Conservation (phyloP, 345 rosid genomes). For the Hibiscus syriacus region DNA sequence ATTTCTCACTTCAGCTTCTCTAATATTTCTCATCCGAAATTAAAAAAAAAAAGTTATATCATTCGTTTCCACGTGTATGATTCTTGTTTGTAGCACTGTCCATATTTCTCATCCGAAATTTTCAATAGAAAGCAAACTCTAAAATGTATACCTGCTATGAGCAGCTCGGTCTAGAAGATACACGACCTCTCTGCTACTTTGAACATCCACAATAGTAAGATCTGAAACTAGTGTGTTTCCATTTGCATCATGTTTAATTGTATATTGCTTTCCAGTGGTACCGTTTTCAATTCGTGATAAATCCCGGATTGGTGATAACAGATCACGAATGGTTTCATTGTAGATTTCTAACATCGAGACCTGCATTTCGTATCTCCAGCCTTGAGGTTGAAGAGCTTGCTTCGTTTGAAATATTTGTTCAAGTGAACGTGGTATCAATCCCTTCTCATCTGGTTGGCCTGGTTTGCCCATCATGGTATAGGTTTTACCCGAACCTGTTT, state of each 20-base stretch:
- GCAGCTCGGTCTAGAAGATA: slow-evolving; percentile 78
- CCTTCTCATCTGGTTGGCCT: slow-evolving; percentile 60
- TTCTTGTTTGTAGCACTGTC: background rate
- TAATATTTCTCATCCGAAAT: too few species aligned
- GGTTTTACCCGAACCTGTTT: slow-evolving; percentile 97
- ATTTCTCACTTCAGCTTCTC: too few species aligned
- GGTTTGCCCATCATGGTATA: slow-evolving; percentile 98
- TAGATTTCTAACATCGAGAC: slow-evolving; percentile 98
- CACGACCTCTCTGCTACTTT: slow-evolving; percentile 58
- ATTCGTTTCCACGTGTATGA: background rate
- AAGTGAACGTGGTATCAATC: slow-evolving; percentile 78
- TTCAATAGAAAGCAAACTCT: background rate
- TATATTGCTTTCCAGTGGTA: slow-evolving; percentile 45
- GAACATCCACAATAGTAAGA: slow-evolving; percentile 70
- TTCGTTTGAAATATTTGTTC: slow-evolving; percentile 92
- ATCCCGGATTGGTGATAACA: slow-evolving; percentile 65
- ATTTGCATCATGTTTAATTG: slow-evolving; percentile 66
- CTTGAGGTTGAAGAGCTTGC: slow-evolving; percentile 77
- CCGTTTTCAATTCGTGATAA: slow-evolving; percentile 21
- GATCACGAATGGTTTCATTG: slow-evolving; percentile 84
- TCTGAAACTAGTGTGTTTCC: slow-evolving; percentile 77
- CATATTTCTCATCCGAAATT: background rate
- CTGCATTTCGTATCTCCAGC: slow-evolving; percentile 98
- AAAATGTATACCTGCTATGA: slow-evolving; percentile 53
- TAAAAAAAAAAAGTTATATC: too few species aligned